Evolutionary conservation across 345 rosid genomes (phyloP).

Genomic region (Luvunga scandens): DNA sequence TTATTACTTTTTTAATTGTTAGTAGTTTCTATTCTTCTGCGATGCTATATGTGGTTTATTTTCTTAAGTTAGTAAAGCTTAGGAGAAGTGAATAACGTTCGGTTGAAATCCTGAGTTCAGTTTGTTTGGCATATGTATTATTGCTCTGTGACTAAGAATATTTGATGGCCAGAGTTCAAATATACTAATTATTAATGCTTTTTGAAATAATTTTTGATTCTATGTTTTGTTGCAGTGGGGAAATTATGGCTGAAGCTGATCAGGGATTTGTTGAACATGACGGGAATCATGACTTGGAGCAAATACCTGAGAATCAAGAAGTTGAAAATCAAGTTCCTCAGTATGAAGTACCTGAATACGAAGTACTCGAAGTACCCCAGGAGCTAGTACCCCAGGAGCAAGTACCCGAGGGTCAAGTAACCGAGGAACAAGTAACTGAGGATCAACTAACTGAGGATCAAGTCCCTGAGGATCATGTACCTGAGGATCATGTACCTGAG

Average conservation of each 20-base stretch:
- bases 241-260: constrained; percentile 33
- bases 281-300: constrained; percentile 31
- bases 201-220: background rate
- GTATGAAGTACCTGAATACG: constrained; percentile 31
- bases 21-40: background rate
- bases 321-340: constrained; percentile 27
- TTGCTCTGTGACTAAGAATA: background rate
- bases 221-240: background rate
- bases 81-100: background rate
- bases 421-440: constrained; percentile 36
- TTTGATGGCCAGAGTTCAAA: background rate
- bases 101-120: background rate
- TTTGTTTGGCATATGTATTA: background rate
- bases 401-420: constrained; percentile 24
- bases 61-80: background rate
- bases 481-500: constrained; percentile 28
- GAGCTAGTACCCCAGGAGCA: constrained; percentile 30
- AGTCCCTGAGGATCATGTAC: constrained; percentile 20
- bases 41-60: background rate
- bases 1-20: background rate
- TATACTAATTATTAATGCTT: background rate
- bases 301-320: constrained; percentile 30
- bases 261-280: constrained; percentile 38
- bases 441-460: constrained; percentile 31
- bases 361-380: constrained; percentile 5